phyloP scores from a whole-genome alignment of 306 rosid genomes.

The Mimosa pudica region DNA sequence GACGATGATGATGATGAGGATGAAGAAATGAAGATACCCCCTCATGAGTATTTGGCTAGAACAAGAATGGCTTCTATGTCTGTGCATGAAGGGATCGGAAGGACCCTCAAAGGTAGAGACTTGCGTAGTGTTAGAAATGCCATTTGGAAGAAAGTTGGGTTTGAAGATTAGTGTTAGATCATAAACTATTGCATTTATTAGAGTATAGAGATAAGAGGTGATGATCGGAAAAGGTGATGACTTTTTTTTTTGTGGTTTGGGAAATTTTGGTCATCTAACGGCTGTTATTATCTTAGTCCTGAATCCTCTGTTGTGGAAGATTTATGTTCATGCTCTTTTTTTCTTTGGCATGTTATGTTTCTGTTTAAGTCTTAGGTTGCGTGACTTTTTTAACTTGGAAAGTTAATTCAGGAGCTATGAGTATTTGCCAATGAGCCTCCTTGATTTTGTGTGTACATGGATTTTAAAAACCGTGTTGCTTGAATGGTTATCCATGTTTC shows the following conservation, averaged over 20 bases:
- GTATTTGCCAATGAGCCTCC: conserved; percentile 4
- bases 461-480: neutral
- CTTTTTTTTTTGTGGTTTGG: neutral
- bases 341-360: neutral
- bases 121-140: conserved; percentile 86
- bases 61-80: conserved; percentile 82
- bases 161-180: conserved; percentile 46
- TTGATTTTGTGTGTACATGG: conserved; percentile 33
- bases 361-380: neutral
- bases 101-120: conserved; percentile 93
- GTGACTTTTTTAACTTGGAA: neutral
- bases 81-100: conserved; percentile 92
- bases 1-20: conserved; percentile 9
- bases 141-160: conserved; percentile 90
- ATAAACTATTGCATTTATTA: neutral
- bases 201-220: conserved; percentile 21
- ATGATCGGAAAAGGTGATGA: conserved; percentile 17
- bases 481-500: too few relatives aligned
- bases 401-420: conserved; percentile 12
- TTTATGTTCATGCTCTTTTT: neutral
- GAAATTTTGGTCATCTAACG: conserved; percentile 33
- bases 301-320: neutral
- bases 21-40: conserved; percentile 54
- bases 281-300: neutral
- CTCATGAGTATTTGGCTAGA: conserved; percentile 85